phyloP scores from a whole-genome alignment of 164 flowering plant genomes.

The Malania oleifera region DNA sequence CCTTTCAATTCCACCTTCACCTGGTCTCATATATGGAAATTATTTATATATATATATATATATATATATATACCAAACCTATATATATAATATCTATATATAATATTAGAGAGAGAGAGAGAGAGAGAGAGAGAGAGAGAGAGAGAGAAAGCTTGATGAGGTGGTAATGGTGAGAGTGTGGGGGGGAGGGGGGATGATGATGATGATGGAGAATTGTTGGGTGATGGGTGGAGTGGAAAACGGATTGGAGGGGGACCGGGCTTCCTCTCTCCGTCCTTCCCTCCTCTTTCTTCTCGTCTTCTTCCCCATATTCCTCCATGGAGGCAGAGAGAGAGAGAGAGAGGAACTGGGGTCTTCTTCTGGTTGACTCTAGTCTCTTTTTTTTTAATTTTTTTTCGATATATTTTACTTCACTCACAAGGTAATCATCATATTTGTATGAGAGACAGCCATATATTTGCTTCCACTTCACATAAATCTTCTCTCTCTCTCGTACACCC shows the following conservation, averaged over 20 bases:
- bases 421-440: slow-evolving; percentile 38
- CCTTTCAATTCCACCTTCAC: no score
- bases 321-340: slow-evolving; percentile 9
- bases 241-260: slow-evolving; percentile 88
- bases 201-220: slow-evolving; percentile 26
- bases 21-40: no score
- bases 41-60: no score
- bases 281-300: no score
- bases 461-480: slow-evolving; percentile 53
- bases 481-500: slow-evolving; percentile 9
- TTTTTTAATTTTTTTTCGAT: slow-evolving; percentile 28
- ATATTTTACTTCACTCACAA: slow-evolving; percentile 63
- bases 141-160: slow-evolving; percentile 8
- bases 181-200: background rate
- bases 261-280: no score
- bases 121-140: slow-evolving; percentile 9
- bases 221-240: slow-evolving; percentile 67
- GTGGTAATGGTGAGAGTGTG: no score
- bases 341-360: slow-evolving; percentile 35
- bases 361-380: slow-evolving; percentile 56
- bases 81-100: no score
- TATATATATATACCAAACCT: no score
- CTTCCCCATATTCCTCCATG: slow-evolving; percentile 1
- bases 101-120: background rate
- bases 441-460: slow-evolving; percentile 27